Evolutionary conservation across 2,329 filamentous ascomycete genomes (phyloP).

Genomic region (Pestalotiopsis fici): DNA sequence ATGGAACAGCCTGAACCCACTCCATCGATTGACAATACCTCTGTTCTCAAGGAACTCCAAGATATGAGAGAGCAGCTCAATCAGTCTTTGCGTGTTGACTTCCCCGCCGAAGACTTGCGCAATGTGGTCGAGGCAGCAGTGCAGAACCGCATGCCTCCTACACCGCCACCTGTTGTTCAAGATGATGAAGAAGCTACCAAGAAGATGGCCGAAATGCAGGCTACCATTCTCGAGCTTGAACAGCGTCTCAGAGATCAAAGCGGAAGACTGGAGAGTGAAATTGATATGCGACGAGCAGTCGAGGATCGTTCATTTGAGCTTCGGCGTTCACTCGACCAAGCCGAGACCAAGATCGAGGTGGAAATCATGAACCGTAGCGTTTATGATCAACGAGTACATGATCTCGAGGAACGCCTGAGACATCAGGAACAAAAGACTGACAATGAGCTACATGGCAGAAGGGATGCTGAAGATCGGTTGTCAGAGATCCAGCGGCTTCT

Average conservation of each 20-base stretch:
- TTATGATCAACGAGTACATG: constrained; percentile 62
- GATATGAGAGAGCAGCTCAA: constrained; percentile 55
- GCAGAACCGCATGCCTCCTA: constrained; percentile 55
- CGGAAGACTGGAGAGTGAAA: constrained; percentile 49
- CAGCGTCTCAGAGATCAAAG: constrained; percentile 34
- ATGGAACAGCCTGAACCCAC: constrained; percentile 23
- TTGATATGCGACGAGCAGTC: constrained; percentile 47
- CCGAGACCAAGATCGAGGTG: constrained; percentile 60
- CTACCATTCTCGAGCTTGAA: constrained; percentile 47
- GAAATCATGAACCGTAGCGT: constrained; percentile 63
- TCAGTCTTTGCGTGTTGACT: constrained; percentile 42
- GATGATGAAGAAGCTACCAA: constrained; percentile 53
- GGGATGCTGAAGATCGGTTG: constrained; percentile 71
- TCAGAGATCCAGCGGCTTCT: constrained; percentile 72
- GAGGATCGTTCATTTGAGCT: constrained; percentile 57
- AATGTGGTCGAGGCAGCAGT: constrained; percentile 66
- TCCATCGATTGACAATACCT: constrained; percentile 41
- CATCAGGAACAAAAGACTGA: constrained; percentile 65
- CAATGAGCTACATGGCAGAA: constrained; percentile 62
- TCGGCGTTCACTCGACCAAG: constrained; percentile 54
- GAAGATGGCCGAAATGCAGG: constrained; percentile 60
- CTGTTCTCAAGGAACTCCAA: constrained; percentile 38
- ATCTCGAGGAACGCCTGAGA: constrained; percentile 69
- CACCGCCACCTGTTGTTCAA: constrained; percentile 42
- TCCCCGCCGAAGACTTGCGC: constrained; percentile 56